Base-by-base conservation (phyloP, 352 stramenopile genomes). In the Globisporangium recalcitrans region DNA sequence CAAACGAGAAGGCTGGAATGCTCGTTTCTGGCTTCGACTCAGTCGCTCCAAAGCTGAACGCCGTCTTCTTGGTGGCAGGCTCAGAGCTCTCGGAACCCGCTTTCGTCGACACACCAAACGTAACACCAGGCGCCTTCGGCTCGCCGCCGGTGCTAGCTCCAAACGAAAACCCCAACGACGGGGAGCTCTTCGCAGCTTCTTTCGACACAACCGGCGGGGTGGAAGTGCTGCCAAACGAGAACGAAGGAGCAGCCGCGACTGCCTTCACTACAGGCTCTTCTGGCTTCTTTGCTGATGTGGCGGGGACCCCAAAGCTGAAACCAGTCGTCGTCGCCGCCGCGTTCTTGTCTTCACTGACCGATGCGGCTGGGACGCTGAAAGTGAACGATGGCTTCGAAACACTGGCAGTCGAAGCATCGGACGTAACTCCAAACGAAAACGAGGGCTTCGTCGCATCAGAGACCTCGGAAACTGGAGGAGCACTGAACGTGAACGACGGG, bases 401-500 rank as follows among this genome's bases (percentile, higher is more conserved):
- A 38, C 34, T 44, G 5, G 27, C 21, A 10, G 38, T 32, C 7
- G 63, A 44, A 52, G 42, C 14, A 29, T 57, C 26, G 16, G 63
- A 16, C 26, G 46, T 21, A 57, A 54, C 24, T 1, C 59, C 63
- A 21, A 87, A 70, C 19, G 49, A 63, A 38, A 71, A 73, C 19
- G 62, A 60, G 14, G 72, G 57, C 31, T 68, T 71, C 22, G 57
- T 36, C 24, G 49, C 60, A 13, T 58, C 36, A 29, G 49, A 26
- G 19, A 24, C 49, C 9, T n/a, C 40, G 58, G 46, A 71, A 70
- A 48, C 57, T 72, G 51, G 76, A 64, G 26, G 65, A 55, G 71
- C 72, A n/a, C 78, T 76, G 36, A 92, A 90, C 26, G 66, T 75
- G 31, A 90, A 87, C 24, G 69, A 62, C 7, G 73, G 53, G 32